A percentile compares a stretch with the other conserved stretches of the same genome.
Evolutionary conservation across 2,329 filamentous ascomycete genomes (phyloP).

Genomic region (Claviceps spartinae): DNA sequence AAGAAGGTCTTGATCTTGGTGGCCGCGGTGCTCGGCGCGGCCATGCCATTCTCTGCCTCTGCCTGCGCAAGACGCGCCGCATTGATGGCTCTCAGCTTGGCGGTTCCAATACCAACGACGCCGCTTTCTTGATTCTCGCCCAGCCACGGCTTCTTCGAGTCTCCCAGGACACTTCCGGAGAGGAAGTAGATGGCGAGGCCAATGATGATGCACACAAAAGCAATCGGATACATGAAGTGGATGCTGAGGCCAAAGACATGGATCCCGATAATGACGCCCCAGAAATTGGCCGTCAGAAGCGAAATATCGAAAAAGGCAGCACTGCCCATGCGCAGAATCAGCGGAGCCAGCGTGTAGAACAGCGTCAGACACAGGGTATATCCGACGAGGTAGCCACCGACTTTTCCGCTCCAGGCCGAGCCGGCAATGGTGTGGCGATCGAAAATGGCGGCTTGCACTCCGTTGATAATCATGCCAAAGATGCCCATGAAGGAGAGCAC

Average conservation of each 20-base stretch:
- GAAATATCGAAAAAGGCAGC: conserved; percentile 97
- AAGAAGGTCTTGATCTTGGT: conserved; percentile 2
- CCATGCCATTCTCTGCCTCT: conserved; percentile 16
- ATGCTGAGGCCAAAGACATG: conserved; percentile 68
- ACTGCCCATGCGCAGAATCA: conserved; percentile 77
- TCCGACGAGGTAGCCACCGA: conserved; percentile 75
- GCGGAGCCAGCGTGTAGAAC: conserved; percentile 79
- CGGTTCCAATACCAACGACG: conserved; percentile 69
- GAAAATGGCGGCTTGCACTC: conserved; percentile 81
- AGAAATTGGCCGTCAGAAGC: conserved; percentile 88
- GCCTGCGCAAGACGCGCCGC: conserved; percentile 31
- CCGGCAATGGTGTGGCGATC: conserved; percentile 41
- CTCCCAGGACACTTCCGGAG: conserved; percentile 66
- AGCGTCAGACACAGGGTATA: conserved; percentile 72
- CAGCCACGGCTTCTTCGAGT: conserved; percentile 90
- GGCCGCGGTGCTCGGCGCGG: neutral
- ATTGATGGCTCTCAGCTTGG: conserved; percentile 60
- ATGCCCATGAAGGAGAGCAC: conserved; percentile 83
- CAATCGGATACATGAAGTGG: conserved; percentile 88
- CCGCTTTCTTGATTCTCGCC: conserved; percentile 75
- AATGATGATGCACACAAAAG: conserved; percentile 82
- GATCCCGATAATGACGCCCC: conserved; percentile 87
- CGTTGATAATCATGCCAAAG: conserved; percentile 84
- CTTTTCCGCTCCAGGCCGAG: conserved; percentile 13
- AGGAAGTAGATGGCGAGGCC: conserved; percentile 83